Evolutionary conservation across 2,329 filamentous ascomycete genomes (phyloP), one percentile per base, ranked within the genome.

Genomic region (Blastomyces emzantsi): DNA sequence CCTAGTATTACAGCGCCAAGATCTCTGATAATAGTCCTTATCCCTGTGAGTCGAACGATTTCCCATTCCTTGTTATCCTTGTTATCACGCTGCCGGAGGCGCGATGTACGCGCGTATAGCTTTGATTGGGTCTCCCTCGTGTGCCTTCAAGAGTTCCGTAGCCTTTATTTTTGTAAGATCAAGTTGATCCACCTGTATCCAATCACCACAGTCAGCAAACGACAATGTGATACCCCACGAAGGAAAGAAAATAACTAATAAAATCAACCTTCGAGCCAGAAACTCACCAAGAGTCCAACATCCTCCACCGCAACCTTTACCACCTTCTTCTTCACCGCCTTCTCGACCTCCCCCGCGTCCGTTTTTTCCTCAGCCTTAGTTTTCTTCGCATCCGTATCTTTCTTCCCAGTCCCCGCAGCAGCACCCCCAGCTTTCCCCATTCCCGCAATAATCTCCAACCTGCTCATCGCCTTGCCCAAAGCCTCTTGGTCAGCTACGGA

Each of bases 381-480:
- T 63, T 67, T 65, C 59, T 65, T 65, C 36, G 62, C 64, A 45
- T 74, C 71, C 65, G 72, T 73, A 64, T 71, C 70, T 47, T 70
- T 67, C 55, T 70, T 71, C 0, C 63, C 55, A 17, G 65, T 60
- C 56, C 66, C 64, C 11, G 17, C 22, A 52, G 66, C 64, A 55
- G 62, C 66, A 62, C 60, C 61, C 22, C 65, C 68, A 43, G 61
- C 65, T 62, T 73, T 73, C 68, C 72, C 66, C 45, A 66, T 63
- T 25, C 70, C 68, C 41, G 74, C 73, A 5, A 73, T 72, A 63
- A 79, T 77, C 66, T 81, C 79, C n/a, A 82, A 67, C 45, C 78
- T 72, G 63, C 74, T 79, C 75, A 82, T 81, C 2, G 80, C 80
- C 66, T 78, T 79, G 0, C 77, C 78, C n/a, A 82, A 68, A 0